These are phyloP conservation scores for Copromyces sp. DNA, from an alignment of 495 filamentous ascomycete species.

Conservation along the genomic window DNA sequence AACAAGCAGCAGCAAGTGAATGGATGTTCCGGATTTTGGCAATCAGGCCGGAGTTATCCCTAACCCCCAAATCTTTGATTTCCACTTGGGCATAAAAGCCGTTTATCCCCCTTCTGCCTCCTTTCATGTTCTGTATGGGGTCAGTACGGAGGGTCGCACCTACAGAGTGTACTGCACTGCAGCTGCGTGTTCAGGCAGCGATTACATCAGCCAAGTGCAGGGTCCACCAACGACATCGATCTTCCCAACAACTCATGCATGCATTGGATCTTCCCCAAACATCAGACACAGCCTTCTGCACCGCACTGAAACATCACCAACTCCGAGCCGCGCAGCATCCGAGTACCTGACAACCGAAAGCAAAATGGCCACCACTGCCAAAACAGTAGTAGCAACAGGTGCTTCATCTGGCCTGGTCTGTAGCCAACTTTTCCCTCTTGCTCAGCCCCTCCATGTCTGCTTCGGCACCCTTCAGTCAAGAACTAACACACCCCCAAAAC, in stretches of 20 bases:
- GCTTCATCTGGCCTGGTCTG: slow-evolving; percentile 35
- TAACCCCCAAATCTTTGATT: background rate
- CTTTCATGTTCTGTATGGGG: background rate
- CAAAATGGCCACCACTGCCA: slow-evolving; percentile 24
- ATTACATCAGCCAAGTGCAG: background rate
- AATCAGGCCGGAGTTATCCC: background rate
- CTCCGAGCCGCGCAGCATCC: background rate
- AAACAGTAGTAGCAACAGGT: slow-evolving; percentile 37
- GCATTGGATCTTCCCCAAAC: background rate
- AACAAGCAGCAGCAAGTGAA: background rate
- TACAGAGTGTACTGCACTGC: background rate
- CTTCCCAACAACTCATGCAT: background rate
- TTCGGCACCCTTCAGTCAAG: background rate
- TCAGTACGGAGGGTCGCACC: background rate
- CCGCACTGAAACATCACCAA: background rate
- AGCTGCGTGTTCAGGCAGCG: background rate
- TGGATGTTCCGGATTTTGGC: background rate
- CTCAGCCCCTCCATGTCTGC: background rate
- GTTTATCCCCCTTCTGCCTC: background rate
- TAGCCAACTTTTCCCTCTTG: background rate
- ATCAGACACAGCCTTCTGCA: background rate
- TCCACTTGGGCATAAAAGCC: background rate
- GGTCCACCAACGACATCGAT: background rate
- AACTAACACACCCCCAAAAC: slow-evolving; percentile 1
- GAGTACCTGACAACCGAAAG: background rate